Evolutionary conservation across 768 basidiomycete species (phyloP).

Genomic region (Rhodosporidiobolus sp.): DNA sequence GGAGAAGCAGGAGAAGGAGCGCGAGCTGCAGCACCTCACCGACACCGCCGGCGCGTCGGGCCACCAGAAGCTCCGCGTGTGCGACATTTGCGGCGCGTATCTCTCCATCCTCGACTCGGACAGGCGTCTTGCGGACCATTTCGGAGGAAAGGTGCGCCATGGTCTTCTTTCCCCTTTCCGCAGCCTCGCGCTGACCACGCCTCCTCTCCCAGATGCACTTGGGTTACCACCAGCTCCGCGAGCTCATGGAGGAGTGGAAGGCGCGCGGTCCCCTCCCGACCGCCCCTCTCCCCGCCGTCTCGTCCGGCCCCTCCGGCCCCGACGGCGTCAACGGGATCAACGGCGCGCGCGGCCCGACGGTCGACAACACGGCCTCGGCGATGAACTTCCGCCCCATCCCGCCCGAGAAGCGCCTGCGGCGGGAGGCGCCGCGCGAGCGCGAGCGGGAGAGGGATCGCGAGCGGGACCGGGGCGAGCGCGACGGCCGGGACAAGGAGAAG

Average conservation of each 20-base stretch:
- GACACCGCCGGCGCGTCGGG: conserved; percentile 98
- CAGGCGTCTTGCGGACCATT: conserved; percentile 96
- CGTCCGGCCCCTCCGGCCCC: neutral
- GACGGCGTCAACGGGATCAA: conserved; percentile 16
- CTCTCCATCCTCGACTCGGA: conserved; percentile 96
- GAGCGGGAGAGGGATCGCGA: neutral
- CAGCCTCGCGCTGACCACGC: neutral
- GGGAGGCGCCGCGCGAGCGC: conserved; percentile 41
- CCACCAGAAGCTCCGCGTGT: conserved; percentile 99
- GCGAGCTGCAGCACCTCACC: conserved; percentile 90
- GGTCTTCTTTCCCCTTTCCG: neutral
- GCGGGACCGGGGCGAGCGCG: conserved; percentile 59
- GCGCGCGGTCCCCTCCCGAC: conserved; percentile 38
- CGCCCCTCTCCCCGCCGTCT: conserved; percentile 30
- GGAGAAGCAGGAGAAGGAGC: conserved; percentile 95
- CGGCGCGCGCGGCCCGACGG: conserved; percentile 6
- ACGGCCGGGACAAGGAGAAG: conserved; percentile 54
- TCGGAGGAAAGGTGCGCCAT: conserved; percentile 90
- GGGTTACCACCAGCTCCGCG: conserved; percentile 95
- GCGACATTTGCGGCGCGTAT: conserved; percentile 99
- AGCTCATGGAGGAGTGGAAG: conserved; percentile 74
- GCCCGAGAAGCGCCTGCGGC: conserved; percentile 47
- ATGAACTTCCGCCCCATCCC: conserved; percentile 48
- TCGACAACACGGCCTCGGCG: neutral
- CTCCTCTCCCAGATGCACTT: conserved; percentile 75